Conservation (phyloP, 2,329 filamentous ascomycete species). For the Arthroderma sp. region DNA sequence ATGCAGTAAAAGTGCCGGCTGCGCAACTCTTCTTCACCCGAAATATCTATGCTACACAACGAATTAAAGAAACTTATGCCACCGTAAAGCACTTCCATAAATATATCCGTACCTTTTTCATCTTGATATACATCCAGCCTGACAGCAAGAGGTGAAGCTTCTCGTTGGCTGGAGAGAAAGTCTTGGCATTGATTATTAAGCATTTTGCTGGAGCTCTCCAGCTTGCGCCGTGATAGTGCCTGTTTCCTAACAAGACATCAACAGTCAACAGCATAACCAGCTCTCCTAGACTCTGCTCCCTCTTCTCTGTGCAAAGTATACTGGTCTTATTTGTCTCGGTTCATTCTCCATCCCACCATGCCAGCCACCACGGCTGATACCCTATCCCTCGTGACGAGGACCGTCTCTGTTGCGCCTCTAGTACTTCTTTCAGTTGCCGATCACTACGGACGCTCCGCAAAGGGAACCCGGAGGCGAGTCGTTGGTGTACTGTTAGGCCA, state of each 20-base stretch:
- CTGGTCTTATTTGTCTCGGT: neutral
- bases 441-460: constrained; percentile 90
- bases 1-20: too few species aligned
- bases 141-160: neutral
- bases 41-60: too few species aligned
- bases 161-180: neutral
- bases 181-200: neutral
- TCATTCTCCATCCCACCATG: constrained; percentile 44
- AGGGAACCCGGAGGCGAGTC: constrained; percentile 76
- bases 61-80: too few species aligned
- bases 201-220: neutral
- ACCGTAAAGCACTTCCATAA: too few species aligned
- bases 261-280: neutral
- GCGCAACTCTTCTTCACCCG: too few species aligned
- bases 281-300: neutral
- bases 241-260: neutral
- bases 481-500: constrained; percentile 90
- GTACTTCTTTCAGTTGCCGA: constrained; percentile 96
- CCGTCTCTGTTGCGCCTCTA: constrained; percentile 91
- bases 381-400: constrained; percentile 83
- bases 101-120: too few species aligned
- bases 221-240: neutral
- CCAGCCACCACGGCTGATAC: constrained; percentile 94
- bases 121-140: too few species aligned
- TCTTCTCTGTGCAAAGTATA: too few species aligned